A percentile compares a stretch with the other conserved stretches of the same genome.
Evolutionary conservation across 2,329 filamentous ascomycete genomes (phyloP).

Genomic region (Alternaria sp.): DNA sequence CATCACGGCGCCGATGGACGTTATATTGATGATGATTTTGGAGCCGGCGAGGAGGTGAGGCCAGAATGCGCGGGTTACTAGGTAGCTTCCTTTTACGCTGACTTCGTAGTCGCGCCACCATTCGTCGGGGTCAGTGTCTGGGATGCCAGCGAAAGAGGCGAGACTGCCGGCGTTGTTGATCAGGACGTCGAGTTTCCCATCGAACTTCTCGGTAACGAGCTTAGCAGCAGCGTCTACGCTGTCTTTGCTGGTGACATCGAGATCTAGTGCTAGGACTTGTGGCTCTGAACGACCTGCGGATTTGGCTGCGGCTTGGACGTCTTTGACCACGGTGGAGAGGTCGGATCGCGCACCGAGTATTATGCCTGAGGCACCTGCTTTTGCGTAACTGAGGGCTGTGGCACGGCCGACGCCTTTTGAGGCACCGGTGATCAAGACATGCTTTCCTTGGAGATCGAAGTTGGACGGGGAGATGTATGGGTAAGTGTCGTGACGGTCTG

Average conservation of each 20-base stretch:
- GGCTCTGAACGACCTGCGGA: conserved; percentile 44
- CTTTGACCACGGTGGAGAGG: conserved; percentile 45
- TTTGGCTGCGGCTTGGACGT: conserved; percentile 47
- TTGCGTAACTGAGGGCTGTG: conserved; percentile 61
- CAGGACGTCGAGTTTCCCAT: conserved; percentile 51
- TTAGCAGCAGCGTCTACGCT: conserved; percentile 48
- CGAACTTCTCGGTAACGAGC: conserved; percentile 32
- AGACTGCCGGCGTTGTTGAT: conserved; percentile 57
- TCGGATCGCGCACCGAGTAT: conserved; percentile 59
- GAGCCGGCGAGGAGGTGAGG: conserved; percentile 49
- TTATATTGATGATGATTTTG: conserved; percentile 53
- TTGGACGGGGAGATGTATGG: conserved; percentile 56
- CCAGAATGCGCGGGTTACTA: conserved; percentile 54
- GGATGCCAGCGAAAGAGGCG: conserved; percentile 34
- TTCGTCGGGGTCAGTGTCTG: conserved; percentile 45
- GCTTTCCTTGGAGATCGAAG: conserved; percentile 38
- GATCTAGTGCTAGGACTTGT: conserved; percentile 48
- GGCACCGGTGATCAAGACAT: conserved; percentile 62
- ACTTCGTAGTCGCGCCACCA: conserved; percentile 56
- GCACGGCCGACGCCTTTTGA: conserved; percentile 62
- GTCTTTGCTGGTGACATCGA: conserved; percentile 53
- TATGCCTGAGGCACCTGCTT: conserved; percentile 61
- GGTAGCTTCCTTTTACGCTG: conserved; percentile 58
- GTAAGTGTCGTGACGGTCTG: conserved; percentile 59
- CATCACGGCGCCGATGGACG: conserved; percentile 51